Percentiles rank a stretch among this genome's conserved stretches.
Evolutionary conservation across 2,329 filamentous ascomycete species (phyloP).

Genomic region (Cladophialophora bantiana): DNA sequence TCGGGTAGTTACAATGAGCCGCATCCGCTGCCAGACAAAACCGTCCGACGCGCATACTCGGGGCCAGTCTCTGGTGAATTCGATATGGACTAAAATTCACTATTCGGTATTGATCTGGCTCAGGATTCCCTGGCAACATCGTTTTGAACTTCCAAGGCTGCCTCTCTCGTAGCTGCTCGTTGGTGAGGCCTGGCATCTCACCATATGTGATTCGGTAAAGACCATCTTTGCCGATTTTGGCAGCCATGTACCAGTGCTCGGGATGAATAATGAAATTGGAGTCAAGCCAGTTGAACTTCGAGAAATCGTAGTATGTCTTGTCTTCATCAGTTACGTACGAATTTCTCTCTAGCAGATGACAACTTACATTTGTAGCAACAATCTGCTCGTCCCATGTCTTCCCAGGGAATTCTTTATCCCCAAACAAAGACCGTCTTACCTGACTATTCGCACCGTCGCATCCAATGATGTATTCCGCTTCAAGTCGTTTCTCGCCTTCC

Average conservation of each 20-base stretch:
- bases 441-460: conserved; percentile 46
- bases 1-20: conserved; percentile 53
- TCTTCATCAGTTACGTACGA: neutral
- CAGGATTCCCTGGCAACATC: conserved; percentile 67
- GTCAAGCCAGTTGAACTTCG: conserved; percentile 49
- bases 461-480: conserved; percentile 51
- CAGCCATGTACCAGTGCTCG: conserved; percentile 68
- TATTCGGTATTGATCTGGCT: conserved; percentile 64
- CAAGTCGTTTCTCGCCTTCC: conserved; percentile 24
- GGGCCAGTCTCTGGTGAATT: conserved; percentile 67
- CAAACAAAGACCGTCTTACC: conserved; percentile 29
- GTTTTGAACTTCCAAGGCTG: conserved; percentile 63
- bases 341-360: neutral
- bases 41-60: conserved; percentile 64
- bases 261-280: conserved; percentile 66
- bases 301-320: conserved; percentile 68
- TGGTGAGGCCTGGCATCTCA: conserved; percentile 60
- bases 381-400: conserved; percentile 39
- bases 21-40: conserved; percentile 67
- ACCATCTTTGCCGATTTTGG: conserved; percentile 63
- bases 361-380: conserved; percentile 38
- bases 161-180: conserved; percentile 61
- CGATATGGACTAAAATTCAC: conserved; percentile 66
- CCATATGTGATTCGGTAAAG: conserved; percentile 71
- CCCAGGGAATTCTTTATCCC: conserved; percentile 31